Base-by-base conservation (phyloP, 2,329 filamentous ascomycete genomes). In the Pseudogymnoascus pannorum region DNA sequence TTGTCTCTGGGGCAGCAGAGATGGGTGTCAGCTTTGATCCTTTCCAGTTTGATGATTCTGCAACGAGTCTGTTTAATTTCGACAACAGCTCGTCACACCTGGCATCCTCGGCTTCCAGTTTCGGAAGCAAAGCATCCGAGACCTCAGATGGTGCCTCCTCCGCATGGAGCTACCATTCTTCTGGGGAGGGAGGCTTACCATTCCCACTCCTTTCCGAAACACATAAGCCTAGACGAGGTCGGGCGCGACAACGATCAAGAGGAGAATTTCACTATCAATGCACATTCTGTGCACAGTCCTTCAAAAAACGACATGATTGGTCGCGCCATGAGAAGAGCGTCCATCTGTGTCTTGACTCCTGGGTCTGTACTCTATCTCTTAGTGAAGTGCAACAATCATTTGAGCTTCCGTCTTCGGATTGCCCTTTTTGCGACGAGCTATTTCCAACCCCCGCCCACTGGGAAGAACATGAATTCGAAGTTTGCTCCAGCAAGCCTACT, bases 241-340 rank as follows among this genome's bases (percentile, higher is more conserved):
- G 26, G 26, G 26, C 4, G 26, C 26, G 26, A 4, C 26, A 29
- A 29, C 26, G 26, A 29, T 29, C 26, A 29, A 7, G 26, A 29
- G 26, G 26, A 7, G 26, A 29, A 4, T 7, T 29, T 29, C 26
- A 7, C 26, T 29, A 29, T 29, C 26, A 29, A 71, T 87, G 85
- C 71, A 87, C 85, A 64, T 87, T 87, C 76, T 87, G 85, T 71
- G 87, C 85, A 5, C 84, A 87, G 65, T 85, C 83, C 0, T 87
- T 87, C 72, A 77, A 84, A 66, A 87, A 84, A 3, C 87, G 87
- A 70, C 83, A 87, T 67, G 85, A 87, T 72, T 87, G 85, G 85
- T 84, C 87, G 68, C 77, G 87, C 62, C 87, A 90, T 70, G 87
- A 91, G 68, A 87, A 87, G 66, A 86, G 84, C 58, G 76, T 85